Evolutionary conservation across 2,329 filamentous ascomycete genomes (phyloP), one percentile per base, ranked within the genome.

Genomic region (Sporothrix protearum): DNA sequence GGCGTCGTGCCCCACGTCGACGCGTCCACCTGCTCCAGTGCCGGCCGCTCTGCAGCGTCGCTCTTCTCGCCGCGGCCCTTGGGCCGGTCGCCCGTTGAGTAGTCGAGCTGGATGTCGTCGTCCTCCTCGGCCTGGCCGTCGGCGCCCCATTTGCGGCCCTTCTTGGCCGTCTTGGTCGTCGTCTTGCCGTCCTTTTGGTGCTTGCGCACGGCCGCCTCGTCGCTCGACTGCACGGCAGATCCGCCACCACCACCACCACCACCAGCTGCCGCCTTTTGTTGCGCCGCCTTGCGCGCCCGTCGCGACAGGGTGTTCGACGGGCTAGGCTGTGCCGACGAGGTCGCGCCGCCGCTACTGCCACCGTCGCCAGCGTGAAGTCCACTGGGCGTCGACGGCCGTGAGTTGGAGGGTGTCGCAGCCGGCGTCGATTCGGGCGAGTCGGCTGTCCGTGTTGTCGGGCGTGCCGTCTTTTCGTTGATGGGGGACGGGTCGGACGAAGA

Each of bases 81-180:
- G 53, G 82, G 83, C 30, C 81, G 83, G 63, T 85, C 86, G 25
- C 84, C 81, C 3, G 86, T 87, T n/a, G 96, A 99, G 81, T 98
- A 99, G 82, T 99, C 96, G 45, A 99, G 85, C 72, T 92, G 88
- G 19, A 91, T 85, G 76, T 88, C 89, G 73, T 92, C 92, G 71
- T 93, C 92, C 77, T 97, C 95, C 75, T 94, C 92, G 7, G 93
- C 93, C 76, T 91, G 84, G 3, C 96, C 96, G 78, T 97, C 93
- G 5, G 92, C 92, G 77, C 94, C 92, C 96, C 96, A 99, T 78
- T 92, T 94, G 74, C 96, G 89, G 76, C 93, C 93, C 80, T 93
- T 94, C 84, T 98, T 98, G 9, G 83, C 85, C 14, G 85, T 81
- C 75, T 88, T 89, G 33, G 84, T 79, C 79, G 84, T 79, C 79